Base-by-base conservation (phyloP, 805 yeast species). In the Metschnikowia borealis region DNA sequence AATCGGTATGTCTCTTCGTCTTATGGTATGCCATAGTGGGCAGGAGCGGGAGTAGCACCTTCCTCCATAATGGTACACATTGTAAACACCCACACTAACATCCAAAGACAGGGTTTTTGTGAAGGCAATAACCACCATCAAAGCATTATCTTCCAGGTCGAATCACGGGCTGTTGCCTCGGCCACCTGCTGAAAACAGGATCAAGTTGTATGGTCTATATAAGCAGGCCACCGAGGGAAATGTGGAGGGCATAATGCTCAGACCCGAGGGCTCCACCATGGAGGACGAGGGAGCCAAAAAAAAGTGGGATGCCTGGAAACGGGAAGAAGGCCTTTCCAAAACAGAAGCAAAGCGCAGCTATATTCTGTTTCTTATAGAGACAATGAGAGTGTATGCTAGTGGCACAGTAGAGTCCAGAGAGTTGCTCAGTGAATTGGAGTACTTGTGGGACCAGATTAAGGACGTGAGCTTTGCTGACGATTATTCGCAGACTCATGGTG, bases 171-270 rank as follows among this genome's bases (percentile, higher is more conserved):
- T 84, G 8, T 68, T 87, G 29, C 89, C 91, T 0, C 75, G 91
- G 26, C 96, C 96, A 0, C 90, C 94, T 0, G 78, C 87, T 2
- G 85, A 83, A 47, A 79, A 74, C 52, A 66, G 96, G 33, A 81
- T 85, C 51, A 76, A 75, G 55, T 73, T 89, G 3, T 89, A 89
- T 64, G 96, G 96, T 0, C 74, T 89, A 46, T 89, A 88, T 68
- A 89, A 89, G 60, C 96, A 89, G 63, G 91, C 96, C 1, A 89
- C 95, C 5, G 92, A 87, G 66, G 96, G 96, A 6, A 82, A 89
- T 63, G 89, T 87, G 7, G 79, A 77, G 44, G 84, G 84, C 2
- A 73, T 85, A 38, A 78, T 86, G 81, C 77, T 78, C 2, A 69
- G 89, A 43, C 92, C 92, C 0, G 65, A 67, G 1, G 91, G 90